Evolutionary conservation across 805 yeast genomes (phyloP).

Genomic region (Starmerella etchellsii): DNA sequence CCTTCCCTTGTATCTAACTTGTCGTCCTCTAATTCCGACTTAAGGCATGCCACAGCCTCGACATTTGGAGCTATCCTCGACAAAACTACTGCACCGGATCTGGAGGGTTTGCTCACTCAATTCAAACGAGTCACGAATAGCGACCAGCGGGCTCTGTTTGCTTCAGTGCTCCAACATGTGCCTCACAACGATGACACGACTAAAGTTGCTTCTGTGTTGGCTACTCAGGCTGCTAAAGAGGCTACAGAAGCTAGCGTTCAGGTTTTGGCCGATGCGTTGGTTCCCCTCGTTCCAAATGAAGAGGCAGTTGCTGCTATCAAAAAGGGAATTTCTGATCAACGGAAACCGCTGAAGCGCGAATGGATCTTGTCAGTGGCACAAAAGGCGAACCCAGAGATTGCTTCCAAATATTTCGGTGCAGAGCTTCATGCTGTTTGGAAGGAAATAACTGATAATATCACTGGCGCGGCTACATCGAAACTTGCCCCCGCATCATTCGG

Average conservation of each 20-base stretch:
- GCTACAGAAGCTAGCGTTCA: slow-evolving; percentile 54
- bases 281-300: slow-evolving; percentile 20
- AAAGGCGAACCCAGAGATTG: slow-evolving; percentile 12
- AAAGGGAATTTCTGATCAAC: slow-evolving; percentile 57
- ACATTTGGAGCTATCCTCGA: slow-evolving; percentile 27
- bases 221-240: slow-evolving; percentile 54
- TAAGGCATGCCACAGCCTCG: slow-evolving; percentile 38
- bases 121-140: slow-evolving; percentile 48
- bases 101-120: slow-evolving; percentile 43
- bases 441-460: slow-evolving; percentile 14
- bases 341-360: slow-evolving; percentile 44
- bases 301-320: slow-evolving; percentile 25
- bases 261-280: slow-evolving; percentile 37
- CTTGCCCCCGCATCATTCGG: slow-evolving; percentile 46
- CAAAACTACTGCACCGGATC: slow-evolving; percentile 27
- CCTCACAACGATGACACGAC: neutral
- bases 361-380: slow-evolving; percentile 46
- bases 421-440: slow-evolving; percentile 9
- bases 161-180: slow-evolving; percentile 32
- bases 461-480: slow-evolving; percentile 13
- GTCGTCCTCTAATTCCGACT: slow-evolving; percentile 58
- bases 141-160: slow-evolving; percentile 51
- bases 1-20: slow-evolving; percentile 42
- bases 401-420: slow-evolving; percentile 20
- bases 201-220: slow-evolving; percentile 32